Percentiles rank a stretch among this genome's conserved stretches.
These are phyloP conservation scores for Xerocomus brunneocitrinus DNA, from an alignment of 768 basidiomycete species.

Conservation along the genomic window DNA sequence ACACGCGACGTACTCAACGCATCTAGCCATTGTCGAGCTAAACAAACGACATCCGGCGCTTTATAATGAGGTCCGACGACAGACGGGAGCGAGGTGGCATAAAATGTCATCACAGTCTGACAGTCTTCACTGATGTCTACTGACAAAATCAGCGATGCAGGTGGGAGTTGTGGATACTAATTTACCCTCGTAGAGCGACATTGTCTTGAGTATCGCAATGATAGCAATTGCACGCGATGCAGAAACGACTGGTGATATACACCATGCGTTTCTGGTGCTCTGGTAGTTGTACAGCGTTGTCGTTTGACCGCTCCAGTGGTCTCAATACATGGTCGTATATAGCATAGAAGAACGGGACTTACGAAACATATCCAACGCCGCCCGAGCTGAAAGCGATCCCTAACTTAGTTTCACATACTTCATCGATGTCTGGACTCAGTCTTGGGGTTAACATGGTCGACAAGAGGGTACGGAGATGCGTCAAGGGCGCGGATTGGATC, in stretches of 20 bases:
- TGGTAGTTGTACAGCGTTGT: constrained; percentile 40
- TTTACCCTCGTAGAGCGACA: constrained; percentile 70
- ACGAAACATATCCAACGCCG: constrained; percentile 51
- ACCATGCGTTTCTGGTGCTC: constrained; percentile 53
- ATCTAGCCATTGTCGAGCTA: constrained; percentile 76
- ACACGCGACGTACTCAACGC: constrained; percentile 50
- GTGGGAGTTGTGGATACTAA: background rate
- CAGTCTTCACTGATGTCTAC: constrained; percentile 66
- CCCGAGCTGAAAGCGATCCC: constrained; percentile 39
- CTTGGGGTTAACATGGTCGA: constrained; percentile 66
- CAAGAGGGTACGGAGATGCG: constrained; percentile 55
- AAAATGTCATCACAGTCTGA: constrained; percentile 75
- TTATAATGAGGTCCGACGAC: constrained; percentile 58
- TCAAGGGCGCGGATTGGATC: constrained; percentile 40
- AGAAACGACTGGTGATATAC: constrained; percentile 64
- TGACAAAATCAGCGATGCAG: background rate
- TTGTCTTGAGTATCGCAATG: constrained; percentile 59
- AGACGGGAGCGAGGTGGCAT: constrained; percentile 64
- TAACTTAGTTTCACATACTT: constrained; percentile 57
- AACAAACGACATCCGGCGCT: constrained; percentile 64
- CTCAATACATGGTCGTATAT: background rate
- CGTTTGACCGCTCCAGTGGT: constrained; percentile 22
- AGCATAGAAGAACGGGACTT: constrained; percentile 5
- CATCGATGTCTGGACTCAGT: constrained; percentile 65
- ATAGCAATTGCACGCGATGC: constrained; percentile 68